phyloP scores from a whole-genome alignment of 2,329 filamentous ascomycete genomes.

The Aspergillus sp. region DNA sequence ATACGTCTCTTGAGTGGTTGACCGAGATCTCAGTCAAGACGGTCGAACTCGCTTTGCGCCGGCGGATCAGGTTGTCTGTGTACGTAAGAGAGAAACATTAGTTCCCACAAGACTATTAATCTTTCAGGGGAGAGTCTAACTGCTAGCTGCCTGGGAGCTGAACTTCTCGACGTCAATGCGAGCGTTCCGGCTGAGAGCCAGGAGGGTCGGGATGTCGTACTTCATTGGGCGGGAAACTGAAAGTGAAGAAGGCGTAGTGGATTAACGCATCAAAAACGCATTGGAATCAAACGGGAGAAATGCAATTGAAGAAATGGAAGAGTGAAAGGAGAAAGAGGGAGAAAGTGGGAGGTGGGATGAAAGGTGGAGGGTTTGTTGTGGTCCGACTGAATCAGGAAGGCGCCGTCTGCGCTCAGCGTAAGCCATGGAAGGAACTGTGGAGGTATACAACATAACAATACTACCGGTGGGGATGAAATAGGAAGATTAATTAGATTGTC shows the following conservation, averaged over 20 bases:
- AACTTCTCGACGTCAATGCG: slow-evolving; percentile 20
- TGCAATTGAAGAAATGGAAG: slow-evolving; percentile 7
- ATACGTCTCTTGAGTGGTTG: slow-evolving; percentile 18
- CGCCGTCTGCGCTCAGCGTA: neutral
- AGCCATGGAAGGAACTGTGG: neutral
- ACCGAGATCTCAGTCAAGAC: slow-evolving; percentile 20
- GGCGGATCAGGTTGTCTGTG: slow-evolving; percentile 19
- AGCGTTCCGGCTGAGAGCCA: slow-evolving; percentile 26
- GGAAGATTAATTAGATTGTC: neutral
- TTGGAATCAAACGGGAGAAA: slow-evolving; percentile 1
- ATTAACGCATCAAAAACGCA: slow-evolving; percentile 2
- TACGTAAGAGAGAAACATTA: neutral
- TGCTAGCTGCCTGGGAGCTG: slow-evolving; percentile 23
- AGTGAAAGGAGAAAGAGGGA: slow-evolving; percentile 1
- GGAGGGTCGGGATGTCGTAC: slow-evolving; percentile 33
- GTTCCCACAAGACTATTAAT: neutral
- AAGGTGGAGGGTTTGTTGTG: neutral
- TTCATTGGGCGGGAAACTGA: slow-evolving; percentile 17
- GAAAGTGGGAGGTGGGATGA: neutral
- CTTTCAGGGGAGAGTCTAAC: slow-evolving; percentile 16
- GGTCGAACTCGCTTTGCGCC: slow-evolving; percentile 13
- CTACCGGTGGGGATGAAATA: neutral
- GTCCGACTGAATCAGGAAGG: neutral
- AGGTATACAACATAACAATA: neutral
- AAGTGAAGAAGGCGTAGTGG: neutral